These are phyloP conservation scores for Lepiota brunneoincarnata DNA, from an alignment of 768 basidiomycete species.

Conservation along the genomic window DNA sequence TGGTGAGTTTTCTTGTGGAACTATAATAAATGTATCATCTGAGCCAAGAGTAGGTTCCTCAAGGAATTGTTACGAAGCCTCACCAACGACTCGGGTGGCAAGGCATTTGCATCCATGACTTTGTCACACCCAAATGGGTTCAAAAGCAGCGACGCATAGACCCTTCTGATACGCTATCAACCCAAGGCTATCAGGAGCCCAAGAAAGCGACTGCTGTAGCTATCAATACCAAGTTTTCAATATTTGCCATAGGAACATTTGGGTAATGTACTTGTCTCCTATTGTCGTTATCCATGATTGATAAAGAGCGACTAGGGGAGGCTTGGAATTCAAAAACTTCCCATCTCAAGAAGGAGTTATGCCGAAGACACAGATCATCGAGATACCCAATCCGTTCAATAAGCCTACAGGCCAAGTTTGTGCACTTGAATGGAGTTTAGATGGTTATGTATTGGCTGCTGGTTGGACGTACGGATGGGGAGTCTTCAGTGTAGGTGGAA, in stretches of 20 bases:
- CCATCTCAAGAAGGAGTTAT: slow-evolving; percentile 58
- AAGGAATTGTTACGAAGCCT: slow-evolving; percentile 17
- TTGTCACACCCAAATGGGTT: slow-evolving; percentile 73
- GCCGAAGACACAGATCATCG: slow-evolving; percentile 59
- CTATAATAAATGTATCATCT: background rate
- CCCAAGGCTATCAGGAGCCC: slow-evolving; percentile 57
- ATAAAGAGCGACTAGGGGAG: slow-evolving; percentile 43
- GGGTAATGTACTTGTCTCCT: slow-evolving; percentile 39
- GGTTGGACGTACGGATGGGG: slow-evolving; percentile 92
- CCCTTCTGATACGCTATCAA: slow-evolving; percentile 32
- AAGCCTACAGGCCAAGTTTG: slow-evolving; percentile 59
- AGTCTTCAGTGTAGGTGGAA: slow-evolving; percentile 84
- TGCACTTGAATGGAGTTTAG: slow-evolving; percentile 88
- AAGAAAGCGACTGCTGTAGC: slow-evolving; percentile 62
- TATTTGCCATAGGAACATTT: slow-evolving; percentile 76
- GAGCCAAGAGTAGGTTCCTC: slow-evolving; percentile 3
- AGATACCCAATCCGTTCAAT: slow-evolving; percentile 61
- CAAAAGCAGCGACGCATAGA: slow-evolving; percentile 69
- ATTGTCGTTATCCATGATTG: background rate
- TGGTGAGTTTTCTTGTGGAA: background rate
- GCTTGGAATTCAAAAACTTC: slow-evolving; percentile 64
- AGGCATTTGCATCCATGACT: slow-evolving; percentile 78
- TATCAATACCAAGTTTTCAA: slow-evolving; percentile 77
- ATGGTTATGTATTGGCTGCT: slow-evolving; percentile 92
- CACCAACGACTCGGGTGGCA: slow-evolving; percentile 49